Percentiles rank a stretch among this genome's conserved stretches.
These are phyloP conservation scores for Cladosporium austrohemisphaericum DNA, from an alignment of 2,329 filamentous ascomycete species.

Conservation along the genomic window DNA sequence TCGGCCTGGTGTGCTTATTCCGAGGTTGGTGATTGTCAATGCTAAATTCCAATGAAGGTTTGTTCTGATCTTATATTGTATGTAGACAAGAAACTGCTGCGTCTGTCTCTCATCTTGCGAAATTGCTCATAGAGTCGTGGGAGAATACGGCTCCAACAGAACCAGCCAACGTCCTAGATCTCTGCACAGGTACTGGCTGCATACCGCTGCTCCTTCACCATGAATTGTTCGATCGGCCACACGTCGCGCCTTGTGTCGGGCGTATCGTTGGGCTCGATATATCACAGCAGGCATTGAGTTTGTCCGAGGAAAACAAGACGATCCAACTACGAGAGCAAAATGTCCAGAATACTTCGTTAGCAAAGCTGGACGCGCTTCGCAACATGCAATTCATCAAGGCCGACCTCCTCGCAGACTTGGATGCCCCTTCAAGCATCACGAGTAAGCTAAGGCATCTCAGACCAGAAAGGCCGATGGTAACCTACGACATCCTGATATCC, in stretches of 20 bases:
- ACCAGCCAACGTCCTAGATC: slow-evolving; percentile 66
- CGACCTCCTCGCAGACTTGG: slow-evolving; percentile 27
- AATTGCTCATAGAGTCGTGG: slow-evolving; percentile 23
- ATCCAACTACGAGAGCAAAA: slow-evolving; percentile 23
- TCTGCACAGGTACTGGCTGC: slow-evolving; percentile 89
- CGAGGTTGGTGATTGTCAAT: slow-evolving; percentile 54
- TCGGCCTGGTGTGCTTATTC: slow-evolving; percentile 75
- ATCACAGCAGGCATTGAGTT: slow-evolving; percentile 58
- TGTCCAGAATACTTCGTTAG: neutral
- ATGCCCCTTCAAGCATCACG: neutral
- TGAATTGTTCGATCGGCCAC: slow-evolving; percentile 45
- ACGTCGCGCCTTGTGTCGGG: slow-evolving; percentile 32
- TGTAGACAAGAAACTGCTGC: slow-evolving; percentile 47
- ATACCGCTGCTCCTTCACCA: slow-evolving; percentile 74
- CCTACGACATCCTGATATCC: slow-evolving; percentile 64
- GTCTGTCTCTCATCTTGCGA: slow-evolving; percentile 34
- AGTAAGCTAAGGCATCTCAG: neutral
- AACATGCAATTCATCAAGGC: slow-evolving; percentile 32
- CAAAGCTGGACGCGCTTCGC: slow-evolving; percentile 15
- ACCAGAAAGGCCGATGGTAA: neutral
- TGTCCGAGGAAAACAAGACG: slow-evolving; percentile 66
- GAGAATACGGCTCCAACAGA: slow-evolving; percentile 17
- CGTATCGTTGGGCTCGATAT: slow-evolving; percentile 70
- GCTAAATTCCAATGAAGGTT: slow-evolving; percentile 1
- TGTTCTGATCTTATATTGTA: slow-evolving; percentile 15